phyloP scores from a whole-genome alignment of 441 rosid species.

The Erodium moschatum region DNA sequence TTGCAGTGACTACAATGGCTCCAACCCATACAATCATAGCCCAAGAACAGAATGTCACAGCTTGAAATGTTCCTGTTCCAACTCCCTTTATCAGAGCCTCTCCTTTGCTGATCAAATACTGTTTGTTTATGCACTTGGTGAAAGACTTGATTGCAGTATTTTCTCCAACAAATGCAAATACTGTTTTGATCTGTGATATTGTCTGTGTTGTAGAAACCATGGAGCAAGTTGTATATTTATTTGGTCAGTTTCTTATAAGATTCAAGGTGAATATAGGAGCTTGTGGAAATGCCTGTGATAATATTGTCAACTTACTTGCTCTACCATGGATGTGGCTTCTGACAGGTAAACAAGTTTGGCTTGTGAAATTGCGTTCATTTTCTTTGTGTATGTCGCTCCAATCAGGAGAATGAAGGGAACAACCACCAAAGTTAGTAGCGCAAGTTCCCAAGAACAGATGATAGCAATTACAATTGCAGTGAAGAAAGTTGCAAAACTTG shows the following conservation, averaged over 20 bases:
- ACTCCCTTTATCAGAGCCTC: conserved; percentile 62
- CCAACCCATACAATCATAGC: conserved; percentile 56
- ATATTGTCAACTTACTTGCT: conserved; percentile 31
- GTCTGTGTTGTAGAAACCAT: conserved; percentile 24
- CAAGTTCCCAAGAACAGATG: conserved; percentile 52
- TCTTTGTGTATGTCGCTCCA: conserved; percentile 53
- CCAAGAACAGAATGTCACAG: conserved; percentile 51
- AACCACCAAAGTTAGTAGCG: conserved; percentile 37
- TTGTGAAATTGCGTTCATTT: conserved; percentile 41
- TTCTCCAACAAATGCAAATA: conserved; percentile 60
- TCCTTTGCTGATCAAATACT: conserved; percentile 34
- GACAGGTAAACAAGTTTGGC: conserved; percentile 39
- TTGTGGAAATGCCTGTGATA: no score
- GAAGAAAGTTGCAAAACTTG: conserved; percentile 49
- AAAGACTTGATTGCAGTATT: conserved; percentile 34
- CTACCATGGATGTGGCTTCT: conserved; percentile 46
- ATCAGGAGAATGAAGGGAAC: conserved; percentile 46
- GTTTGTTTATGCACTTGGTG: conserved; percentile 39
- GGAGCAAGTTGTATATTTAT: not conserved
- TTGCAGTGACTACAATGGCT: conserved; percentile 36
- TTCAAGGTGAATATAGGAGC: no score
- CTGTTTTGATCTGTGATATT: conserved; percentile 54
- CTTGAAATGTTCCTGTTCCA: conserved; percentile 55
- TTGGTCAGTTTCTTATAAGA: not conserved
- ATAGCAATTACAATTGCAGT: conserved; percentile 44